phyloP scores from a whole-genome alignment of 768 basidiomycete genomes.

The Agrocybe praecox region DNA sequence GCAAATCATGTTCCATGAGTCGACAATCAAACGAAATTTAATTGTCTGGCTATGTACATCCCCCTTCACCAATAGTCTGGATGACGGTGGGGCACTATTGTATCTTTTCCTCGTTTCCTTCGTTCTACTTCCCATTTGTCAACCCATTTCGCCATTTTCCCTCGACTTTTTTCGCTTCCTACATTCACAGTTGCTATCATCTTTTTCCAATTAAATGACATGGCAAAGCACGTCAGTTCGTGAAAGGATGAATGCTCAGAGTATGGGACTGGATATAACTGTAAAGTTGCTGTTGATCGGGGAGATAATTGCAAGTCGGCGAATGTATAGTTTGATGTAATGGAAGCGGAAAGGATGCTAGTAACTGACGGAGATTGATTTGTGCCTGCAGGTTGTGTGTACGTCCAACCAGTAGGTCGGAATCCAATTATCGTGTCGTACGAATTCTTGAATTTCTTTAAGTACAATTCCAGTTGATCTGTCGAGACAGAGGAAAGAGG shows the following conservation, averaged over 20 bases:
- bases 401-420: constrained; percentile 97
- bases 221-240: constrained; percentile 93
- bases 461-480: constrained; percentile 78
- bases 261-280: constrained; percentile 86
- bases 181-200: constrained; percentile 98
- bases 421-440: constrained; percentile 81
- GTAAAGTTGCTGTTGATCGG: constrained; percentile 69
- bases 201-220: constrained; percentile 81
- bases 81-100: constrained; percentile 42
- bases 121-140: constrained; percentile 87
- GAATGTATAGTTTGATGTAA: constrained; percentile 69
- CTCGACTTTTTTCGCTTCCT: constrained; percentile 68
- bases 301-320: constrained; percentile 67
- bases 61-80: constrained; percentile 50
- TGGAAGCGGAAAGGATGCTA: constrained; percentile 67
- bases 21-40: not conserved
- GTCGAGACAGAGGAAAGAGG: constrained; percentile 75
- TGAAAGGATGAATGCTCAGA: constrained; percentile 97
- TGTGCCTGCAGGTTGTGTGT: constrained; percentile 64
- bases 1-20: constrained; percentile 22
- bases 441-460: constrained; percentile 69
- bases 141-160: constrained; percentile 90
- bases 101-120: constrained; percentile 47
- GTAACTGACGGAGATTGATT: constrained; percentile 65
- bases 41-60: not conserved